Percentiles rank a stretch among this genome's conserved stretches.
Conservation (phyloP, 495 filamentous ascomycete genomes). For the Massariosphaeria phaeospora region DNA sequence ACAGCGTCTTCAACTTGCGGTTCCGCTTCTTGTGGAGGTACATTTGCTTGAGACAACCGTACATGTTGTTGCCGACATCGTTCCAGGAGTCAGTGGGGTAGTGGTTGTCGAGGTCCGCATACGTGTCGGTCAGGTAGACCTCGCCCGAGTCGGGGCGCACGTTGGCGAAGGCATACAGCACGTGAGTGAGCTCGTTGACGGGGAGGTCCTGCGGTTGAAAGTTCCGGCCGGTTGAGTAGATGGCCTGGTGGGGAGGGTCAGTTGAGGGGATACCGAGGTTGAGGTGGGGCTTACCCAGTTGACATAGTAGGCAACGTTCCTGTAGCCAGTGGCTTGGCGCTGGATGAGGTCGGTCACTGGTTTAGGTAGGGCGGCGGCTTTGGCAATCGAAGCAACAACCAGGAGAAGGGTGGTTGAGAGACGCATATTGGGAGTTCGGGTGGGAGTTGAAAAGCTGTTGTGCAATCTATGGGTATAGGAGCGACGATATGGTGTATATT, state of each 20-base stretch:
- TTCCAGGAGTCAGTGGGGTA: slow-evolving; percentile 74
- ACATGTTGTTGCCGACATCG: slow-evolving; percentile 55
- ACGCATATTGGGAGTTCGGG: slow-evolving; percentile 20
- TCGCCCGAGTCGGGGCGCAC: slow-evolving; percentile 69
- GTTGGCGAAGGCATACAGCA: slow-evolving; percentile 89
- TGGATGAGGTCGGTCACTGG: slow-evolving; percentile 9
- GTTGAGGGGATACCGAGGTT: neutral
- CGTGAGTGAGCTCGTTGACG: slow-evolving; percentile 80
- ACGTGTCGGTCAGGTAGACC: slow-evolving; percentile 77
- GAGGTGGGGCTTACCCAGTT: slow-evolving; percentile 57
- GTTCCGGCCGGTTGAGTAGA: slow-evolving; percentile 79
- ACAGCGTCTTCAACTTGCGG: slow-evolving; percentile 80
- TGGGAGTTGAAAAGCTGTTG: slow-evolving; percentile 2
- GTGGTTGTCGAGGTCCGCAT: slow-evolving; percentile 82
- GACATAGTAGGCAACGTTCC: slow-evolving; percentile 80
- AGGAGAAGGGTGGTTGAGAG: slow-evolving; percentile 13
- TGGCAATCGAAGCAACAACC: slow-evolving; percentile 7
- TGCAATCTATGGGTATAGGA: slow-evolving; percentile 18
- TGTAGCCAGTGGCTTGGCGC: slow-evolving; percentile 44
- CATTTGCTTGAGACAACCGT: slow-evolving; percentile 92
- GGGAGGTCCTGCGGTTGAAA: slow-evolving; percentile 86
- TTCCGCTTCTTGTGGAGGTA: slow-evolving; percentile 84
- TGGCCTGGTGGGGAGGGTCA: slow-evolving; percentile 45
- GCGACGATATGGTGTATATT: slow-evolving; percentile 10
- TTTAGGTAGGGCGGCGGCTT: slow-evolving; percentile 25